A percentile compares a stretch with the other conserved stretches of the same genome.
Evolutionary conservation across 2,329 filamentous ascomycete species (phyloP).

Genomic region (Apiospora aurea): DNA sequence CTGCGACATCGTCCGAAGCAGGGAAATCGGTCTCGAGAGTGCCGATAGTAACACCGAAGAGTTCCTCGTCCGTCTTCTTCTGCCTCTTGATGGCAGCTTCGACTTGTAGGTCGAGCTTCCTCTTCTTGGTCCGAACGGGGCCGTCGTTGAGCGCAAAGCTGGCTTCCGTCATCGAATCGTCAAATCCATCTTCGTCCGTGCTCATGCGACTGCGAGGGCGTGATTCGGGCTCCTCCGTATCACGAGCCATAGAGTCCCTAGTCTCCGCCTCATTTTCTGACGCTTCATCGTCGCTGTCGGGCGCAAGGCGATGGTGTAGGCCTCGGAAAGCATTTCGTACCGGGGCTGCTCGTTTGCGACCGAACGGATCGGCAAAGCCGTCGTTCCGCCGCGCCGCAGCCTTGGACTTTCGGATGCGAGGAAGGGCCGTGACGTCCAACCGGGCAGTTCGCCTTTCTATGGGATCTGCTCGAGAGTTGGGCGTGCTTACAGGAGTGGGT

Average conservation of each 20-base stretch:
- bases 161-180: slow-evolving; percentile 75
- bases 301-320: slow-evolving; percentile 79
- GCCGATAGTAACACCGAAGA: slow-evolving; percentile 71
- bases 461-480: slow-evolving; percentile 67
- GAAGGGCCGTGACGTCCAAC: slow-evolving; percentile 69
- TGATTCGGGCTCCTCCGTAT: slow-evolving; percentile 87
- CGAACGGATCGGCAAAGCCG: slow-evolving; percentile 73
- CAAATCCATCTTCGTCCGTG: slow-evolving; percentile 63
- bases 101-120: slow-evolving; percentile 75
- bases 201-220: slow-evolving; percentile 72
- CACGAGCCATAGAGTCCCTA: slow-evolving; percentile 66
- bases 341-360: slow-evolving; percentile 65
- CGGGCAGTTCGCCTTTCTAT: slow-evolving; percentile 67
- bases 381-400: slow-evolving; percentile 64
- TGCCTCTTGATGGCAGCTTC: slow-evolving; percentile 78
- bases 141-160: slow-evolving; percentile 71
- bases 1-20: slow-evolving; percentile 55
- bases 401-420: slow-evolving; percentile 77
- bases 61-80: slow-evolving; percentile 80
- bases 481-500: slow-evolving; percentile 68
- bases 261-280: slow-evolving; percentile 76
- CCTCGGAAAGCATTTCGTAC: slow-evolving; percentile 72
- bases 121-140: slow-evolving; percentile 66
- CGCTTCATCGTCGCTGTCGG: slow-evolving; percentile 84
- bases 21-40: slow-evolving; percentile 59